Base-by-base conservation (phyloP, 179 eudicot species). In the Actinidia chinensis region DNA sequence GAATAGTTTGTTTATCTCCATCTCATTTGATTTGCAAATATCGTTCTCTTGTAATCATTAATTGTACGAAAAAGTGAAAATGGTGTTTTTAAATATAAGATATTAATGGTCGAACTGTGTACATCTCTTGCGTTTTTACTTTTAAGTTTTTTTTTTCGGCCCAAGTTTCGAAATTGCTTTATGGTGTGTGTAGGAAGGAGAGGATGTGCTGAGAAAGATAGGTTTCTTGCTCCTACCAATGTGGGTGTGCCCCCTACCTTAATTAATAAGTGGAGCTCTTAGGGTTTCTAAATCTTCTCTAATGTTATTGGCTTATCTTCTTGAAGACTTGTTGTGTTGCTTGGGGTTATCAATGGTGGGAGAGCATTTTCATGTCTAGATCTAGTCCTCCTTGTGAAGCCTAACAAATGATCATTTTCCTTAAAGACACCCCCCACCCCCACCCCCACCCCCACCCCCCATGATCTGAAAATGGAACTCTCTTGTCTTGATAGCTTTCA, bases 161-260 rank as follows among this genome's bases (percentile, higher is more conserved):
- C n/a, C n/a, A n/a, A n/a, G n/a, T n/a, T n/a, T 3, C 23, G 54
- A 48, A 6, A 22, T 28, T 44, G 14, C 42, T 68, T 60, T 66
- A 3, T 12, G 50, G 0, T 40, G 6, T 76, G 18, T 86, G 86
- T 80, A 94, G 98, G 98, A 92, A 83, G 97, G 86, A 74, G 98
- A 94, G 54, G 95, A 92, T 73, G 82, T 82, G 43, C 76, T 89
- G 76, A 91, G 91, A 94, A 92, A 80, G 98, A 94, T 83, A 97
- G 95, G 72, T 91, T 86, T 80, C 84, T 91, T 70, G 86, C 88
- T 6, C 78, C 89, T 71, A 91, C 92, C 25, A 93, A 92, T 80
- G 88, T 93, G 78, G 98, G 98, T 59, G 83, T 93, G 50, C 90
- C 59, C 98, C 98, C 50, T 93, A 92, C 82, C n/a, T n/a, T 91